phyloP scores from a whole-genome alignment of 371 early-diverging fungal species.

The Lichtheimia ramosa region DNA sequence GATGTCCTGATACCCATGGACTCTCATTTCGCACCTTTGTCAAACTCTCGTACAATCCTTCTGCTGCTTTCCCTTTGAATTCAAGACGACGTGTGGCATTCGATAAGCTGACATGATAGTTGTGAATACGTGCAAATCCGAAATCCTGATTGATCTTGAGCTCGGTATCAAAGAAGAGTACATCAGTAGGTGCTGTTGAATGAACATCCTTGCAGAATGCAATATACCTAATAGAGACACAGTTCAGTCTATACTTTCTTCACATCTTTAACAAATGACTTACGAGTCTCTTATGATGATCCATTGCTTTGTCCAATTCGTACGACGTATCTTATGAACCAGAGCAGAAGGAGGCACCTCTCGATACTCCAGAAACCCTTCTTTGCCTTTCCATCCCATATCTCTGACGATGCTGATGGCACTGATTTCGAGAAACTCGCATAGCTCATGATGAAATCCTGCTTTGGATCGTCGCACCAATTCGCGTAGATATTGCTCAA shows the following conservation, averaged over 20 bases:
- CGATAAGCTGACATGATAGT: conserved; percentile 38
- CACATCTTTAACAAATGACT: neutral
- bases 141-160: conserved; percentile 6
- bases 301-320: conserved; percentile 69
- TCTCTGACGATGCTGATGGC: conserved; percentile 68
- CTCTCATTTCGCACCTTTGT: conserved; percentile 55
- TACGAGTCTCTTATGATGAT: conserved; percentile 71
- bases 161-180: conserved; percentile 66
- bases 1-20: conserved; percentile 68
- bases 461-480: conserved; percentile 56
- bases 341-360: conserved; percentile 22
- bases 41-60: conserved; percentile 65
- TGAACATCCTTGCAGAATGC: conserved; percentile 54
- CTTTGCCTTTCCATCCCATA: conserved; percentile 87
- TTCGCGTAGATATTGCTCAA: conserved; percentile 63
- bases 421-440: conserved; percentile 78
- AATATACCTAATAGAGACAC: conserved; percentile 36
- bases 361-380: conserved; percentile 68
- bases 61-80: conserved; percentile 63
- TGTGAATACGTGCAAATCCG: neutral
- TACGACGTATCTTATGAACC: conserved; percentile 16
- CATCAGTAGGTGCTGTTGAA: conserved; percentile 58
- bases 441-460: conserved; percentile 62
- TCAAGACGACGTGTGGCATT: conserved; percentile 63
- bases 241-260: neutral